Percentiles rank a stretch among this genome's conserved stretches.
phyloP scores from a whole-genome alignment of 768 basidiomycete species.

The Naematelia aurantialba region DNA sequence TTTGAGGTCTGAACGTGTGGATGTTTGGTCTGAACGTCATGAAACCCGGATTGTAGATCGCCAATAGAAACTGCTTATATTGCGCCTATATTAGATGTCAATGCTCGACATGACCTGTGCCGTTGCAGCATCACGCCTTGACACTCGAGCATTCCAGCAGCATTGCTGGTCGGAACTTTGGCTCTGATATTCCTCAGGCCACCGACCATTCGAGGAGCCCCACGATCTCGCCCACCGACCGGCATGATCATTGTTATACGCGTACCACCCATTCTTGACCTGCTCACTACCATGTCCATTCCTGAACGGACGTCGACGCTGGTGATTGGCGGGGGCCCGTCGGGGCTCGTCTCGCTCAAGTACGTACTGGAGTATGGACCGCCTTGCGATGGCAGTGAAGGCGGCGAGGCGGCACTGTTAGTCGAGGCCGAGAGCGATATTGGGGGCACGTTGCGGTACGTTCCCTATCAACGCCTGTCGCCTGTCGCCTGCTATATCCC shows the following conservation, averaged over 20 bases:
- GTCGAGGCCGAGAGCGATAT: slow-evolving; percentile 45
- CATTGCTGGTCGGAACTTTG: too few species aligned
- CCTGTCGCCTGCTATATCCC: too few species aligned
- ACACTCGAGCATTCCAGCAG: too few species aligned
- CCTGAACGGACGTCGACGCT: slow-evolving; percentile 24
- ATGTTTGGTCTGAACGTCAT: too few species aligned
- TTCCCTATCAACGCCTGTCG: not conserved
- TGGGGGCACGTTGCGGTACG: slow-evolving; percentile 41
- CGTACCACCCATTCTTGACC: not conserved
- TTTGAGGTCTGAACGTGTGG: not conserved
- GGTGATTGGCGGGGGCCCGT: slow-evolving; percentile 42
- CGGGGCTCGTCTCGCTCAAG: slow-evolving; percentile 42
- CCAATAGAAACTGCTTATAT: too few species aligned
- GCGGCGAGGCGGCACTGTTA: slow-evolving; percentile 31
- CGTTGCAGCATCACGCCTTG: too few species aligned
- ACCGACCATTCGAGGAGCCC: not conserved
- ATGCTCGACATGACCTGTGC: too few species aligned
- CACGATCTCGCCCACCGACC: not conserved
- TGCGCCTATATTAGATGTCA: too few species aligned
- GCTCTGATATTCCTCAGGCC: too few species aligned
- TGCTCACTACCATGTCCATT: not conserved
- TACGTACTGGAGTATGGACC: slow-evolving; percentile 33
- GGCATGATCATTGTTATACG: not conserved
- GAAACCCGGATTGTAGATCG: too few species aligned
- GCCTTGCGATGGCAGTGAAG: not conserved